Conservation (phyloP, 2,329 filamentous ascomycete species). For the Cryphonectria japonica region DNA sequence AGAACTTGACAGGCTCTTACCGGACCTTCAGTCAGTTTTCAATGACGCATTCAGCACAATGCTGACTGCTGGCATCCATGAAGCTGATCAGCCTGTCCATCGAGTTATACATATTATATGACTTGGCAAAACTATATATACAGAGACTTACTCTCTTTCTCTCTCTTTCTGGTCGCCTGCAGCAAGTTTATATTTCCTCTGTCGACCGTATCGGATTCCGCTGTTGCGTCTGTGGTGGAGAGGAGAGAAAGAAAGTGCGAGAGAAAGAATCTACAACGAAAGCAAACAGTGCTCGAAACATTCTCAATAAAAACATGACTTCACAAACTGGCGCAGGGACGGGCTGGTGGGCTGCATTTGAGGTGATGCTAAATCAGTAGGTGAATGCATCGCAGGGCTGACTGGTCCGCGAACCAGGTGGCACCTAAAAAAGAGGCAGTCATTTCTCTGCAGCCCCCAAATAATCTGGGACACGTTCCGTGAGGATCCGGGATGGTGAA, state of each 20-base stretch:
- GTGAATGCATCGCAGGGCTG: not conserved
- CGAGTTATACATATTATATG: not conserved
- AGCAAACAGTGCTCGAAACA: no score
- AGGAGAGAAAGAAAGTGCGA: not conserved
- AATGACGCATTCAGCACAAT: no score
- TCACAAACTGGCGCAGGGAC: not conserved
- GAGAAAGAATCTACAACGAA: no score
- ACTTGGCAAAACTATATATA: not conserved
- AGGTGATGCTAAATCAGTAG: not conserved
- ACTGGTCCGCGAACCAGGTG: not conserved
- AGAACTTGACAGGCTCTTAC: not conserved
- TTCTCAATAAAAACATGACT: not conserved
- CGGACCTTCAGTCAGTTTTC: no score
- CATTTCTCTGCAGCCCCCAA: not conserved
- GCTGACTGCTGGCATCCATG: not conserved
- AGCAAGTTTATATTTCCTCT: not conserved
- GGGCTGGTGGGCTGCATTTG: no score
- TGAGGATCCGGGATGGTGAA: not conserved
- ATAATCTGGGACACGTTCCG: not conserved
- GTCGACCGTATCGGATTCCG: not conserved
- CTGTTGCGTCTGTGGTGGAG: not conserved
- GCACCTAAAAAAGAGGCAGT: not conserved
- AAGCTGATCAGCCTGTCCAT: not conserved
- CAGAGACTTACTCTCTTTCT: not conserved
- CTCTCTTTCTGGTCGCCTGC: not conserved